Evolutionary conservation across 371 early-diverging fungal genomes (phyloP), one percentile per base, ranked within the genome.

Genomic region (Funneliformis caledonium): DNA sequence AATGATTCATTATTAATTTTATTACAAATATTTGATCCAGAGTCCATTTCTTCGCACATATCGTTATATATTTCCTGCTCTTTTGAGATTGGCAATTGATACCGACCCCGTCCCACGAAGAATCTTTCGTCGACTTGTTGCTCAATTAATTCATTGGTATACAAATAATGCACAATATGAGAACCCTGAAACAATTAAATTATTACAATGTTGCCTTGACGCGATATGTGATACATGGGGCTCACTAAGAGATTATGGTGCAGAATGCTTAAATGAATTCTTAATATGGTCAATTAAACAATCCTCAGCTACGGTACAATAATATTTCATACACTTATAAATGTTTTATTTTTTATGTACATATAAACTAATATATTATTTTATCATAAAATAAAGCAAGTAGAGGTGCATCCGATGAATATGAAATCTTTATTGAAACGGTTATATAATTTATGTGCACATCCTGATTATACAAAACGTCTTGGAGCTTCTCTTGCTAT

Each of bases 141-240:
- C 88, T 0, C 95, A 95, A 82, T 79, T 94, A 16, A 93, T 95
- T 14, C 95, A 94, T 79, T 96, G 94, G 94, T 83, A 95, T 59
- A 93, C 96, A 8, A 92, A 91, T 52, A 92, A 91, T 84, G 88
- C 90, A 1, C 89, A 90, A 61, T 90, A 90, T 70, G 94, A 95
- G 81, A 93, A 92, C 59, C 90, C 92, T 42, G 96, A 95, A 82
- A 92, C 94, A 1, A 88, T 93, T 72, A 88, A 89, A 0, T 82
- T 96, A n/a, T 76, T 95, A 59, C 87, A 90, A 26, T 83, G 91
- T 6, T 93, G 94, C 77, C 84, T 95, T 60, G 93, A 94, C 72
- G 93, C 92, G 22, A 85, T 89, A 5, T 91, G 90, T 70, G 85
- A 84, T 72, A 82, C 89, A 0, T 85, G 88, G 65, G 89, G 90